Percentiles rank a stretch among this genome's conserved stretches.
phyloP scores from a whole-genome alignment of 768 basidiomycete species.

The Albatrellus ellisii region DNA sequence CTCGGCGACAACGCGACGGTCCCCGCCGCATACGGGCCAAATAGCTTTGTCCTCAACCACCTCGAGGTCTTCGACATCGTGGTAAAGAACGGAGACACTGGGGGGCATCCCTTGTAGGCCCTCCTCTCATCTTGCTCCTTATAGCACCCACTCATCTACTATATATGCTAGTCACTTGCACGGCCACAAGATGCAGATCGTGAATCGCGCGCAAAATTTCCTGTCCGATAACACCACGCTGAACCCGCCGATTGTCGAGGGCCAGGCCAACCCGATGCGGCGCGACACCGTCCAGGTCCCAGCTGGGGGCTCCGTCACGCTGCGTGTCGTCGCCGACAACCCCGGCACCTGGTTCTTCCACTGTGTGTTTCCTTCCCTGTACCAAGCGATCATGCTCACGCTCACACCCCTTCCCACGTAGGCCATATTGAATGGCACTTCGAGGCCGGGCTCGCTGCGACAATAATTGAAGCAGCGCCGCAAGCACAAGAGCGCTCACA shows the following conservation, averaged over 20 bases:
- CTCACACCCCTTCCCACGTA: conserved; percentile 16
- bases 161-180: conserved; percentile 60
- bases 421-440: conserved; percentile 86
- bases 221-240: conserved; percentile 58
- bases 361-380: conserved; percentile 31
- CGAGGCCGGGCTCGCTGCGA: conserved; percentile 70
- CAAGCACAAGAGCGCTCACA: conserved; percentile 39
- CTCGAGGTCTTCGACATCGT: conserved; percentile 69
- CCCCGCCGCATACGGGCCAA: conserved; percentile 65
- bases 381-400: neutral
- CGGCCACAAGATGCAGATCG: conserved; percentile 79
- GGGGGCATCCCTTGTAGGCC: conserved; percentile 75
- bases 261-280: conserved; percentile 79
- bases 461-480: conserved; percentile 75
- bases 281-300: conserved; percentile 82
- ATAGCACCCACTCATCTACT: neutral
- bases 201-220: conserved; percentile 58
- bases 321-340: conserved; percentile 82
- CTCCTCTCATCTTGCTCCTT: conserved; percentile 7
- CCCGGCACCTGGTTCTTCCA: conserved; percentile 86
- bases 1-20: conserved; percentile 63
- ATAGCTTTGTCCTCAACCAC: conserved; percentile 63
- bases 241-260: conserved; percentile 72
- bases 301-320: conserved; percentile 47
- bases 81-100: conserved; percentile 55